Evolutionary conservation across 73 alveolate species (phyloP).

Genomic region (Paramecium tetraurelia): DNA sequence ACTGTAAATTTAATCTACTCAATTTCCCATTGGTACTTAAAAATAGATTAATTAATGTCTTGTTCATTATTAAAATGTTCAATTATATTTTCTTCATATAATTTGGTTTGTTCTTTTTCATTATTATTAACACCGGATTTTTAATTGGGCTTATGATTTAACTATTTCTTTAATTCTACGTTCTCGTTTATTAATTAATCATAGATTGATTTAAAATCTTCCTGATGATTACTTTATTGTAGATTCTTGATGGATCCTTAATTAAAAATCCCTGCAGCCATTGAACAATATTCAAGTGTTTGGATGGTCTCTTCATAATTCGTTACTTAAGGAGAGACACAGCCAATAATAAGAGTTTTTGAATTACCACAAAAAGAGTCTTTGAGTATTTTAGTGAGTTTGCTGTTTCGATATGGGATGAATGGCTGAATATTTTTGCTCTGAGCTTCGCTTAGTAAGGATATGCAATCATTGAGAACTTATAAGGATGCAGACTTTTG

Average conservation of each 20-base stretch:
- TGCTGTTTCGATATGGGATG: slow-evolving; percentile 39
- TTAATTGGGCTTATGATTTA: background rate
- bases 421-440: background rate
- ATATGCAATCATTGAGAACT: slow-evolving; percentile 3
- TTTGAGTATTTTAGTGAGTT: background rate
- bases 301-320: slow-evolving; percentile 77
- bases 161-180: background rate
- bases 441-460: background rate
- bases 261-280: slow-evolving; percentile 58
- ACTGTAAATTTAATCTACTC: background rate
- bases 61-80: background rate
- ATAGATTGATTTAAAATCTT: background rate
- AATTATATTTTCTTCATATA: background rate
- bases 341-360: slow-evolving; percentile 78
- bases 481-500: background rate
- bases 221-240: background rate
- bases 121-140: background rate
- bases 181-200: background rate
- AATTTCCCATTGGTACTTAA: background rate
- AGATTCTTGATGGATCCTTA: background rate
- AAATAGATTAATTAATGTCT: background rate
- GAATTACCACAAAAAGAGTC: slow-evolving; percentile 90
- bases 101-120: background rate
- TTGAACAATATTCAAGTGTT: slow-evolving; percentile 78
- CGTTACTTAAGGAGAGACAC: slow-evolving; percentile 73